Conservation (phyloP, 2,329 filamentous ascomycete genomes). For the Pyricularia pennisetigena region DNA sequence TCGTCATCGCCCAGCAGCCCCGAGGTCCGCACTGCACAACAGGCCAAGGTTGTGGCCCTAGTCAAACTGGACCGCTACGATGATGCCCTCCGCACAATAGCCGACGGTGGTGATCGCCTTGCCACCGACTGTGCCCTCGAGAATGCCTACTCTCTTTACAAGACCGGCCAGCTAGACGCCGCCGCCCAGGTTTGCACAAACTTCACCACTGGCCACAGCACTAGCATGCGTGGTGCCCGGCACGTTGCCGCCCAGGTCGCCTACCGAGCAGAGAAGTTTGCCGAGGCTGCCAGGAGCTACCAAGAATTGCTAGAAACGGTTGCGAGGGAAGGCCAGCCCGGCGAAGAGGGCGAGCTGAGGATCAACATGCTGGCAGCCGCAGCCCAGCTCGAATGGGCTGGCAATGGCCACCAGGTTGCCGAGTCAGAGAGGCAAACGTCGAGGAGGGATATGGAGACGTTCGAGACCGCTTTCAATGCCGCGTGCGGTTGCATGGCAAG, state of each 20-base stretch:
- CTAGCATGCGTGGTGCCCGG: conserved; percentile 15
- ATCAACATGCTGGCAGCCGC: conserved; percentile 68
- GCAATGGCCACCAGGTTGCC: conserved; percentile 38
- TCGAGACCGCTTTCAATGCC: conserved; percentile 74
- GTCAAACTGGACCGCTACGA: conserved; percentile 76
- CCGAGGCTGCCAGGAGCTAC: conserved; percentile 56
- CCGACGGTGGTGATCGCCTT: conserved; percentile 50
- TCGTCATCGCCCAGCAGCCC: conserved; percentile 33
- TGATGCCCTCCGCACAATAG: conserved; percentile 61
- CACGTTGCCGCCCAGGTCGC: conserved; percentile 58
- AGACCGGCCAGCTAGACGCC: conserved; percentile 58
- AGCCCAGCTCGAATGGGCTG: conserved; percentile 65
- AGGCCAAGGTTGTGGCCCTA: conserved; percentile 63
- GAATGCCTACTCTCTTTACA: conserved; percentile 77
- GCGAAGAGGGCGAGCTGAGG: conserved; percentile 63
- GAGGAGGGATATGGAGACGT: conserved; percentile 59
- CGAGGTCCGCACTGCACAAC: conserved; percentile 41
- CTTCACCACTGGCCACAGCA: conserved; percentile 10
- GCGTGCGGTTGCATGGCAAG: conserved; percentile 64
- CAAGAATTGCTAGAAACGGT: conserved; percentile 38
- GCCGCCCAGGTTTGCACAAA: conserved; percentile 39
- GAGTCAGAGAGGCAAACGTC: conserved; percentile 42
- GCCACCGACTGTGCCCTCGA: conserved; percentile 55
- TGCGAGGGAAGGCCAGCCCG: conserved; percentile 30
- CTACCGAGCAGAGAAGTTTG: conserved; percentile 67